Evolutionary conservation across 495 filamentous ascomycete genomes (phyloP).

Genomic region (Recurvomyces mirabilis): DNA sequence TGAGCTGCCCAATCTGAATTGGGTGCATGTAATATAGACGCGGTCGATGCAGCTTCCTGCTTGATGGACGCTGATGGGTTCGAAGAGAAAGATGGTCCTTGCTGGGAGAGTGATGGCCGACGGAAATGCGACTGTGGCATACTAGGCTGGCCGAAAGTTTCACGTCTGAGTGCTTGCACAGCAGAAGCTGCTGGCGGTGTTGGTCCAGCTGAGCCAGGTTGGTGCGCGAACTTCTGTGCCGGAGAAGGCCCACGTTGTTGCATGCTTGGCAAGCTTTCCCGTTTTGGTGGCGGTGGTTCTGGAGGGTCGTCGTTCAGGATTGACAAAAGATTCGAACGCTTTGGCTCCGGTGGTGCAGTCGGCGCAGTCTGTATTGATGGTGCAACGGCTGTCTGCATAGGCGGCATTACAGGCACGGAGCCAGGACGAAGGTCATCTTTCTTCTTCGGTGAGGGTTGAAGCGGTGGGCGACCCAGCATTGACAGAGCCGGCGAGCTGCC

Average conservation of each 20-base stretch:
- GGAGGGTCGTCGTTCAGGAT: slow-evolving; percentile 21
- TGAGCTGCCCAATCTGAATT: slow-evolving; percentile 18
- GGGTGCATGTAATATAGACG: not conserved
- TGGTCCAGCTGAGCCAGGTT: not conserved
- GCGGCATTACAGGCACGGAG: slow-evolving; percentile 3
- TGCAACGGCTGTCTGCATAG: not conserved
- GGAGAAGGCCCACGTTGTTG: slow-evolving; percentile 6
- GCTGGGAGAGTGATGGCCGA: slow-evolving; percentile 5
- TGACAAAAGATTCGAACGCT: slow-evolving; percentile 19
- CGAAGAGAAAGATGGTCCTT: not conserved
- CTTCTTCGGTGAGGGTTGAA: slow-evolving; percentile 11
- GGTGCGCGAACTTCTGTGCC: no score
- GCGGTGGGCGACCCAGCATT: slow-evolving; percentile 5
- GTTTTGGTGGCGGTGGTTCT: slow-evolving; percentile 13
- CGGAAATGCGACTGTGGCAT: slow-evolving; percentile 12
- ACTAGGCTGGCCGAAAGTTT: slow-evolving; percentile 15
- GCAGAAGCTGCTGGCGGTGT: not conserved
- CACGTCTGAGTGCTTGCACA: slow-evolving; percentile 3
- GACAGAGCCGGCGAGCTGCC: slow-evolving; percentile 2
- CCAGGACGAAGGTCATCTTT: slow-evolving; percentile 13
- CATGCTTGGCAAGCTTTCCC: slow-evolving; percentile 5
- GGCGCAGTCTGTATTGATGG: slow-evolving; percentile 1
- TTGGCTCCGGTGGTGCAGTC: slow-evolving; percentile 19
- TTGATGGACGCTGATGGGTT: slow-evolving; percentile 3
- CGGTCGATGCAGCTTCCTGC: slow-evolving; percentile 1